These are phyloP conservation scores for Myxozyma melibiosi DNA, from an alignment of 805 yeast species.

Conservation along the genomic window DNA sequence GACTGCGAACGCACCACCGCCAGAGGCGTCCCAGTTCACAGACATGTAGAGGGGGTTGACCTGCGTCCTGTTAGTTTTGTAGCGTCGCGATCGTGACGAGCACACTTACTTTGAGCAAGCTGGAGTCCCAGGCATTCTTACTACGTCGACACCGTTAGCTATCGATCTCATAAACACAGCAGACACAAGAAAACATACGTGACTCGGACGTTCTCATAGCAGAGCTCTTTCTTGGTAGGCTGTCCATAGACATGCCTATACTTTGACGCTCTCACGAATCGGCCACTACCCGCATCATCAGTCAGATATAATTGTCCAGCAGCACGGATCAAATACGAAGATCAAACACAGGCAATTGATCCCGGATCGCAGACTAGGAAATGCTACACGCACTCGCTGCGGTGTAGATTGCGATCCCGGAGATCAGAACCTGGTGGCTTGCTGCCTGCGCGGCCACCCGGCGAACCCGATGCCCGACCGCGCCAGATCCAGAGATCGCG, in stretches of 20 bases:
- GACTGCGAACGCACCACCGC: conserved; percentile 97
- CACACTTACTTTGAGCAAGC: conserved; percentile 60
- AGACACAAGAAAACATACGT: conserved; percentile 35
- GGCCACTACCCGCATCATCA: conserved; percentile 41
- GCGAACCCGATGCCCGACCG: too few species aligned
- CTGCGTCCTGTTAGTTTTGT: conserved; percentile 31
- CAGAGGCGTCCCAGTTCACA: conserved; percentile 90
- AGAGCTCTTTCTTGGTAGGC: conserved; percentile 67
- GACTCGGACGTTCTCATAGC: conserved; percentile 63
- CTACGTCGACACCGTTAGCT: conserved; percentile 47
- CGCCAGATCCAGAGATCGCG: too few species aligned
- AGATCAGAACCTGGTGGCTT: too few species aligned
- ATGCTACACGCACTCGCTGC: too few species aligned
- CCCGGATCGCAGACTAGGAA: too few species aligned
- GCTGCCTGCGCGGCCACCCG: too few species aligned
- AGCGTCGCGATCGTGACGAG: background rate
- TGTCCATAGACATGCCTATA: conserved; percentile 97
- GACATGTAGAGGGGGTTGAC: conserved; percentile 84
- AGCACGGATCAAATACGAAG: too few species aligned
- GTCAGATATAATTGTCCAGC: too few species aligned
- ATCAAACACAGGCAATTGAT: too few species aligned
- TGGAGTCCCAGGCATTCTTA: conserved; percentile 95
- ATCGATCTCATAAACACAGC: background rate
- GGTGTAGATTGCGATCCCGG: too few species aligned
- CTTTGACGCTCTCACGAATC: conserved; percentile 94